These are phyloP conservation scores for Apiospora koreana DNA, from an alignment of 2,329 filamentous ascomycete species.

Conservation along the genomic window DNA sequence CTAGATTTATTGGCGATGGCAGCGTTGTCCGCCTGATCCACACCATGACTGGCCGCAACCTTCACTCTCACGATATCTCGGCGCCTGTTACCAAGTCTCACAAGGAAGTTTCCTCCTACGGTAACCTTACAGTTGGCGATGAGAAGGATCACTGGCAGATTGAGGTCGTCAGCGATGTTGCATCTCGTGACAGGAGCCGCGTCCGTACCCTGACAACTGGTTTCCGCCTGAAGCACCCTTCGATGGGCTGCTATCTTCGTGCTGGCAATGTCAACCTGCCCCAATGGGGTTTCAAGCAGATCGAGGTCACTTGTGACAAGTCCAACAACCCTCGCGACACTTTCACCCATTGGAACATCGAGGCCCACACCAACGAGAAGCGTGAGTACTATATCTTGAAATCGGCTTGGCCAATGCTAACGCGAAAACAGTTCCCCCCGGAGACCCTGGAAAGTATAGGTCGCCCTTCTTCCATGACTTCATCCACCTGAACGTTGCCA, in stretches of 20 bases:
- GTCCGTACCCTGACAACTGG: conserved; percentile 90
- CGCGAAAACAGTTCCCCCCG: conserved; percentile 68
- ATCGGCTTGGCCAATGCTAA: conserved; percentile 32
- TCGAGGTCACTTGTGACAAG: conserved; percentile 94
- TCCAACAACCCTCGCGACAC: conserved; percentile 88
- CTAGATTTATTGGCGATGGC: conserved; percentile 77
- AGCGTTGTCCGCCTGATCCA: conserved; percentile 85
- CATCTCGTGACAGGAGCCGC: conserved; percentile 80
- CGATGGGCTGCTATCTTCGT: conserved; percentile 88
- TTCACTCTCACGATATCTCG: conserved; percentile 89
- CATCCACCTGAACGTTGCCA: conserved; percentile 95
- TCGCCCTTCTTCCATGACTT: conserved; percentile 98
- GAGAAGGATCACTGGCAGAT: conserved; percentile 97
- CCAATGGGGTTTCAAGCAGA: conserved; percentile 99
- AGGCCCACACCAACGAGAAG: conserved; percentile 91
- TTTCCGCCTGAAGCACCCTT: conserved; percentile 82
- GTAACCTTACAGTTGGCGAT: conserved; percentile 92
- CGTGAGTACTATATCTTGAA: conserved; percentile 56
- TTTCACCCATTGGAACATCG: conserved; percentile 99
- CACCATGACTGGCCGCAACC: conserved; percentile 91
- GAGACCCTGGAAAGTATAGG: conserved; percentile 89
- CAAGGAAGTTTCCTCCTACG: conserved; percentile 92
- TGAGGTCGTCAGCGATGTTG: conserved; percentile 88
- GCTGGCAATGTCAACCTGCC: conserved; percentile 95
- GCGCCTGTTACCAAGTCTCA: conserved; percentile 89